Percentiles rank a stretch among this genome's conserved stretches.
phyloP scores from a whole-genome alignment of 78 protist genomes.

The Trichosphaerium sp. region DNA sequence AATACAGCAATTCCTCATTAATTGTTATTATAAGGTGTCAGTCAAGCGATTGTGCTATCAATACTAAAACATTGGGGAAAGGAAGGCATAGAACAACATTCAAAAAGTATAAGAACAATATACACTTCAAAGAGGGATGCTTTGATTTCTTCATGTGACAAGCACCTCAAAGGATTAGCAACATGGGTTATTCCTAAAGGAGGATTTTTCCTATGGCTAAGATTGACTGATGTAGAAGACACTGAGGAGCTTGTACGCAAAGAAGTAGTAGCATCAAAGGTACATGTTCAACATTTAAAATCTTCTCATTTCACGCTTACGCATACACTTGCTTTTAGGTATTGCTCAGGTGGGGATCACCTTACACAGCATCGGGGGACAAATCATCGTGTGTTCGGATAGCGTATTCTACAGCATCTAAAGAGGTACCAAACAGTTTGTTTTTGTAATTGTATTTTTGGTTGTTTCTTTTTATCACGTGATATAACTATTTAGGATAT shows the following conservation, averaged over 20 bases:
- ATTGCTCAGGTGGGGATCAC: too few species aligned
- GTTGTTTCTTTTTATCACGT: too few species aligned
- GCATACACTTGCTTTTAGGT: too few species aligned
- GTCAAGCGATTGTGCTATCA: background rate
- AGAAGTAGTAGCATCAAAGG: slow-evolving; percentile 46
- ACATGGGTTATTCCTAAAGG: slow-evolving; percentile 40
- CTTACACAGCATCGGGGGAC: slow-evolving; percentile 2
- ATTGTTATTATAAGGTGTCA: background rate
- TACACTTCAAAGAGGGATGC: slow-evolving; percentile 25
- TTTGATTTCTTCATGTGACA: background rate
- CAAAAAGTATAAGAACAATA: background rate
- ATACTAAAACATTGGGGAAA: slow-evolving; percentile 19
- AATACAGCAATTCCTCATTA: too few species aligned
- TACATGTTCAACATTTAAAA: too few species aligned
- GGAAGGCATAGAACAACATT: slow-evolving; percentile 36
- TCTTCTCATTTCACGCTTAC: too few species aligned
- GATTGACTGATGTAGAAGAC: slow-evolving; percentile 32
- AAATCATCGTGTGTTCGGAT: slow-evolving; percentile 45
- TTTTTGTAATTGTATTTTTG: too few species aligned
- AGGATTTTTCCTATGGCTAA: slow-evolving; percentile 79
- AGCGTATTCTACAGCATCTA: slow-evolving; percentile 30
- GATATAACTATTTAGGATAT: too few species aligned
- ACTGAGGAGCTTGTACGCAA: slow-evolving; percentile 22
- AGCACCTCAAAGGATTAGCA: slow-evolving; percentile 52
- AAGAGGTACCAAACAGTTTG: too few species aligned